Evolutionary conservation across 768 basidiomycete species (phyloP), one percentile per base, ranked within the genome.

Genomic region (Auricularia auricula-judae): DNA sequence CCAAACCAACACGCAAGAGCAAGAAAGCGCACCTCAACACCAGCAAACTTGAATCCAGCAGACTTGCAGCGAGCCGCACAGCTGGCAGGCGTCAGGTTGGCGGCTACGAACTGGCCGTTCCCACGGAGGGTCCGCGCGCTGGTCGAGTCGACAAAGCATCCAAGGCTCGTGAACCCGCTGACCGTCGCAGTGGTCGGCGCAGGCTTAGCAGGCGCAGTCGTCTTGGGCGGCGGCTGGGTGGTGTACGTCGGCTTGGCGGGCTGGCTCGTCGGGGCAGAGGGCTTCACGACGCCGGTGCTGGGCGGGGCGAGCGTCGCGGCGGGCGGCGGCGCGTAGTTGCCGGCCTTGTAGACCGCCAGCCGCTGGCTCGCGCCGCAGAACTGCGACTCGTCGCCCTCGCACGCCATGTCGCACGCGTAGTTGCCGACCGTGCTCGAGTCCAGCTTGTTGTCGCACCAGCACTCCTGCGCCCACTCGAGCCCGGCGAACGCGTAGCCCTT

Each of bases 11-110:
- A 3, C 11, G 8, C 14, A 18, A 4, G 47, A 51, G 18, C 5
- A 4, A 51, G 47, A 18, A 51, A 51, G 21, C 18, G 47, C 14
- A 51, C 47, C 72, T 94, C 91, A 42, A 82, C 76, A n/a, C 84
- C 91, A 3, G 89, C 89, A 53, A 90, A 69, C 0, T 85, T 83
- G 74, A 80, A 90, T 64, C 84, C 83, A 33, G 65, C 23, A 10
- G 11, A n/a, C 18, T 23, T 47, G 59, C 64, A 65, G 16, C 59
- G 64, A 3, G 59, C 64, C 1, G 23, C 59, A 16, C 64, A 65
- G 3, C 33, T 18, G 21, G 36, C 39, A 21, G 64, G 64, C n/a
- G 64, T 65, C 64, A 65, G 61, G 18, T 29, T 23, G n/a, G 21
- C 64, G 3, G 34, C 36, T 3, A 42, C n/a, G 29, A 35, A 65